These are phyloP conservation scores for Colletotrichum somersetense DNA, from an alignment of 2,329 filamentous ascomycete genomes.

Conservation along the genomic window DNA sequence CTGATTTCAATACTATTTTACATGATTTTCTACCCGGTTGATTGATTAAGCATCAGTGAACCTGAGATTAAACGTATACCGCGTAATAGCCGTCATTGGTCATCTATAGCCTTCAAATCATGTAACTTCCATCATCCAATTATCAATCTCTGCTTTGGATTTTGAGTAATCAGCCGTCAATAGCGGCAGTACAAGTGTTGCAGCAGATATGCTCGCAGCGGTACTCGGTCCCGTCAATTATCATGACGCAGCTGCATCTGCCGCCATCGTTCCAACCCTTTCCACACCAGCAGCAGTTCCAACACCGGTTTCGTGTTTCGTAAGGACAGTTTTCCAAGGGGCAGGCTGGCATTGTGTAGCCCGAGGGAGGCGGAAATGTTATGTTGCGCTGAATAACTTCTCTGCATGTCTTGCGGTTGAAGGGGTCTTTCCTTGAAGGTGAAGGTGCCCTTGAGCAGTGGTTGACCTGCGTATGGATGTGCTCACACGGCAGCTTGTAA, in stretches of 20 bases:
- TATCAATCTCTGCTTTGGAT: accelerated
- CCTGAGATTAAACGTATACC: not conserved
- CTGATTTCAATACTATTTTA: not conserved
- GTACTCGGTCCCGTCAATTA: slow-evolving; percentile 62
- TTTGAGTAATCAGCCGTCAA: slow-evolving; percentile 45
- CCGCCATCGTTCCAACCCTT: slow-evolving; percentile 64
- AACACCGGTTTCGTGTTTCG: slow-evolving; percentile 61
- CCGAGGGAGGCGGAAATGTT: slow-evolving; percentile 62
- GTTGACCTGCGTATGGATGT: slow-evolving; percentile 59
- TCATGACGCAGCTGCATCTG: slow-evolving; percentile 66
- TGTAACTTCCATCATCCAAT: not conserved
- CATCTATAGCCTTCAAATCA: not conserved
- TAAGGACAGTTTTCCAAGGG: slow-evolving; percentile 63
- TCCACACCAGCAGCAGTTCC: slow-evolving; percentile 70
- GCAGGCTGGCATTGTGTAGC: slow-evolving; percentile 58
- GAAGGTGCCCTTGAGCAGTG: slow-evolving; percentile 60
- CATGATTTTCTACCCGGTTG: not conserved
- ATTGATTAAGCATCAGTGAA: not conserved
- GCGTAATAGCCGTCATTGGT: not conserved
- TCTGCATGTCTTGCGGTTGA: slow-evolving; percentile 55
- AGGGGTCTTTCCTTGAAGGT: slow-evolving; percentile 44
- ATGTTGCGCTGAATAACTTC: slow-evolving; percentile 58
- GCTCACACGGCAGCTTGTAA: slow-evolving; percentile 65
- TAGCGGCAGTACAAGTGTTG: slow-evolving; percentile 60
- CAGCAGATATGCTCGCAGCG: slow-evolving; percentile 69